Base-by-base conservation (phyloP, 2,329 filamentous ascomycete genomes). In the Penicillium sp. region DNA sequence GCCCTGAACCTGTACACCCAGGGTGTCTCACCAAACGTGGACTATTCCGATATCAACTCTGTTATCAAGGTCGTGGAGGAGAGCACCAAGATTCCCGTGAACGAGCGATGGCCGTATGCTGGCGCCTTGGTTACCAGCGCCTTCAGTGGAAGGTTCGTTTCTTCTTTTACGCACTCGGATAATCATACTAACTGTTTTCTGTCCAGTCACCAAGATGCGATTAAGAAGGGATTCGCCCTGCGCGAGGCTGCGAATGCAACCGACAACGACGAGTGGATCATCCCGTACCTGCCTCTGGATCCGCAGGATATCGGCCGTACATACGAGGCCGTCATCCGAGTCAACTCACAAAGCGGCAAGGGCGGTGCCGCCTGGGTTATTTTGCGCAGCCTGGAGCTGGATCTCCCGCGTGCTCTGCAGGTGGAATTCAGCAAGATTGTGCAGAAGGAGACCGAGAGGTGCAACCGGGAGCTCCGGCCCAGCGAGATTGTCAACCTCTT, bases 271-370 rank as follows among this genome's bases (percentile, higher is more conserved):
- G 74, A 72, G 32, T 97, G 91, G 91, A 75, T 87, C 58, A 78
- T 96, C 31, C 91, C 91, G 0, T 97, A 97, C 66, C 84, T 97
- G 40, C 91, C 91, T 10, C 79, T 97, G 60, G 91, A 97, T 63
- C 91, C 91, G 4, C 79, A 86, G 63, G 91, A 97, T 63, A 95
- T 97, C 55, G 91, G 91, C 41, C 84, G 91, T 47, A 96, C 85
- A n/a, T 97, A 97, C 79, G 90, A 97, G 72, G 91, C 91, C 49
- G 86, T 97, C 65, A 97, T 97, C 66, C 87, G 91, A 50, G 91
- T 97, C 79, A 98, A 97, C 76, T 95, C 88, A 14, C 91, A 97
- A 69, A 88, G 83, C 60, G 91, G 91, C 56, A 97, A 98, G 74
- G 91, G 91, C 51, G 93, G 93, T 59, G 85, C 88, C 50, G 90